phyloP scores from a whole-genome alignment of 371 early-diverging fungal species.

The Lichtheimia corymbifera region DNA sequence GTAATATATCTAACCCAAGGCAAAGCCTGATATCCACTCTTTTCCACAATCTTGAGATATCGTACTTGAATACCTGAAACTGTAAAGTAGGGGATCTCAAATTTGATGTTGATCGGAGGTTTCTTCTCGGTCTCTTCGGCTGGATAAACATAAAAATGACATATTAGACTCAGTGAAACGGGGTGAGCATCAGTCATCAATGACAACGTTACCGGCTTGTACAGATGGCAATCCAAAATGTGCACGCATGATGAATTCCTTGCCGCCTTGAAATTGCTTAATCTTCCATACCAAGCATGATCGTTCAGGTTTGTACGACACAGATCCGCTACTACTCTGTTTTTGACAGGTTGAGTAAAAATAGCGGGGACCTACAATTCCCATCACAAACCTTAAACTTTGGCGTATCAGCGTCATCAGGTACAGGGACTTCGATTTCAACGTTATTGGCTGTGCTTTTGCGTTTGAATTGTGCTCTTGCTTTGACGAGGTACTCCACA shows the following conservation, averaged over 20 bases:
- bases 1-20: constrained; percentile 99
- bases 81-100: constrained; percentile 98
- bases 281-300: constrained; percentile 96
- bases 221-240: constrained; percentile 97
- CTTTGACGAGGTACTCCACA: constrained; percentile 96
- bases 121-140: constrained; percentile 91
- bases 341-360: too few species aligned
- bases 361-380: too few species aligned
- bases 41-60: constrained; percentile 98
- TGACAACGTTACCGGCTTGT: constrained; percentile 64
- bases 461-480: constrained; percentile 95
- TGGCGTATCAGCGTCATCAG: constrained; percentile 96
- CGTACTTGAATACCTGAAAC: constrained; percentile 97
- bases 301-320: constrained; percentile 92
- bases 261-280: constrained; percentile 97
- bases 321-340: constrained; percentile 60
- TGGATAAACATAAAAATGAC: constrained; percentile 10
- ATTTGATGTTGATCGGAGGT: constrained; percentile 97
- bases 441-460: constrained; percentile 97
- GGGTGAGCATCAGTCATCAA: too few species aligned
- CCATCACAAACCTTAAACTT: constrained; percentile 86
- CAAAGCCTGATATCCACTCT: constrained; percentile 96
- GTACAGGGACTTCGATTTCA: constrained; percentile 96
- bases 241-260: constrained; percentile 93
- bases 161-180: too few species aligned